Evolutionary conservation across 345 rosid genomes (phyloP).

Genomic region (Citrus maxima): DNA sequence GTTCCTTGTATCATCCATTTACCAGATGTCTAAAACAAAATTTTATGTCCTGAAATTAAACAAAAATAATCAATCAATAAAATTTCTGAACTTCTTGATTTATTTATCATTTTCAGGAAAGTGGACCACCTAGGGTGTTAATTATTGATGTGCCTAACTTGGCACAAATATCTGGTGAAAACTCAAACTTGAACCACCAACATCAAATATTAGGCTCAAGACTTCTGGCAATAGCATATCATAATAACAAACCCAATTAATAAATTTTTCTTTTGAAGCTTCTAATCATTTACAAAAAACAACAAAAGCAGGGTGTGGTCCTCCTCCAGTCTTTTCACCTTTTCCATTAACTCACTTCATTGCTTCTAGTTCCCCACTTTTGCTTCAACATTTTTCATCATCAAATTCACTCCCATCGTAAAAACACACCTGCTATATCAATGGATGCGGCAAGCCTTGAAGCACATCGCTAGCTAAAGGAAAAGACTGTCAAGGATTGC

Average conservation of each 20-base stretch:
- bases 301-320: conserved; percentile 35
- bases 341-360: conserved; percentile 2
- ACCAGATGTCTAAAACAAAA: not conserved
- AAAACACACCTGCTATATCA: not conserved
- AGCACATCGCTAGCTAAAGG: conserved; percentile 30
- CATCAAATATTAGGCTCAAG: not conserved
- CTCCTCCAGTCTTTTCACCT: conserved; percentile 17
- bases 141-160: not conserved
- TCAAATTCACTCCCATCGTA: conserved; percentile 7
- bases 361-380: conserved; percentile 10
- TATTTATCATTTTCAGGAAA: not conserved
- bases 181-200: not conserved
- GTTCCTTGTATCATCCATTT: not conserved
- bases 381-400: conserved; percentile 5
- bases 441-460: conserved; percentile 38
- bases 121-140: not conserved
- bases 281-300: conserved; percentile 17
- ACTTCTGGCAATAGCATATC: not conserved
- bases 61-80: not conserved
- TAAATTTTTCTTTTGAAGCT: conserved; percentile 1
- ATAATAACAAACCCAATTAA: conserved; percentile 7
- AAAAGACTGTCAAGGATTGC: conserved; percentile 30
- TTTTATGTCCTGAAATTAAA: not conserved
- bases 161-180: not conserved
- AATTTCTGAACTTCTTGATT: not conserved